Conservation (phyloP, 2,329 filamentous ascomycete species). For the Xylaria sp. region DNA sequence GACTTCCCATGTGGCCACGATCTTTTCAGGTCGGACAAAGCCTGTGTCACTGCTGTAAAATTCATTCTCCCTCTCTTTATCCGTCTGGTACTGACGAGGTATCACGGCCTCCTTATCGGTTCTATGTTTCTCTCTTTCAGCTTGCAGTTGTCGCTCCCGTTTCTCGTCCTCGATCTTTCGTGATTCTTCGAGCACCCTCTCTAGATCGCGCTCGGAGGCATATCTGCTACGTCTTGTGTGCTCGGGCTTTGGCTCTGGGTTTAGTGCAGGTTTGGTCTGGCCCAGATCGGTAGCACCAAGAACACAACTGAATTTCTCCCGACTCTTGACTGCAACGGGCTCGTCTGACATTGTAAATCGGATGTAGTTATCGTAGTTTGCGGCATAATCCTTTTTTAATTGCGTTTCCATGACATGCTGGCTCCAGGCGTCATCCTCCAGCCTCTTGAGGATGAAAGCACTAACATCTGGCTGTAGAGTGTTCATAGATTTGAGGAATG, state of each 20-base stretch:
- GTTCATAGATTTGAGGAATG: slow-evolving; percentile 58
- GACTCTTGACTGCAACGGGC: slow-evolving; percentile 64
- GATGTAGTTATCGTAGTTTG: slow-evolving; percentile 64
- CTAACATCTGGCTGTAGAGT: slow-evolving; percentile 54
- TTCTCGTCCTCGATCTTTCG: slow-evolving; percentile 76
- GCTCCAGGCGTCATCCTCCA: slow-evolving; percentile 56
- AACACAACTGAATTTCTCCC: slow-evolving; percentile 63
- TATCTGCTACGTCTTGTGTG: slow-evolving; percentile 64
- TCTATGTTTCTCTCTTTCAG: slow-evolving; percentile 75
- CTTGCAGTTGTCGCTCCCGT: slow-evolving; percentile 72
- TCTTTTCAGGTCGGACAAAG: slow-evolving; percentile 70
- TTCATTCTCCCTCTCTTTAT: slow-evolving; percentile 67
- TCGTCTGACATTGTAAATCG: slow-evolving; percentile 67
- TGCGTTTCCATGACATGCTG: slow-evolving; percentile 54
- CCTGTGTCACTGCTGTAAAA: slow-evolving; percentile 75
- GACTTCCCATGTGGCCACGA: slow-evolving; percentile 77
- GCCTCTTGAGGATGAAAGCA: slow-evolving; percentile 59
- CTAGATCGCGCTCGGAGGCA: slow-evolving; percentile 78
- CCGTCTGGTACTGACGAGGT: slow-evolving; percentile 74
- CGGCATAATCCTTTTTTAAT: slow-evolving; percentile 56
- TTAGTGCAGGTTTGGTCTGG: slow-evolving; percentile 52
- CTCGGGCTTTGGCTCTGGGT: slow-evolving; percentile 67
- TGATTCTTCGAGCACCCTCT: slow-evolving; percentile 77
- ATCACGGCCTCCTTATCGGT: slow-evolving; percentile 79
- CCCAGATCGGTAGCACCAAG: slow-evolving; percentile 52